Evolutionary conservation across 2,329 filamentous ascomycete genomes (phyloP).

Genomic region (Epichloe typhina): DNA sequence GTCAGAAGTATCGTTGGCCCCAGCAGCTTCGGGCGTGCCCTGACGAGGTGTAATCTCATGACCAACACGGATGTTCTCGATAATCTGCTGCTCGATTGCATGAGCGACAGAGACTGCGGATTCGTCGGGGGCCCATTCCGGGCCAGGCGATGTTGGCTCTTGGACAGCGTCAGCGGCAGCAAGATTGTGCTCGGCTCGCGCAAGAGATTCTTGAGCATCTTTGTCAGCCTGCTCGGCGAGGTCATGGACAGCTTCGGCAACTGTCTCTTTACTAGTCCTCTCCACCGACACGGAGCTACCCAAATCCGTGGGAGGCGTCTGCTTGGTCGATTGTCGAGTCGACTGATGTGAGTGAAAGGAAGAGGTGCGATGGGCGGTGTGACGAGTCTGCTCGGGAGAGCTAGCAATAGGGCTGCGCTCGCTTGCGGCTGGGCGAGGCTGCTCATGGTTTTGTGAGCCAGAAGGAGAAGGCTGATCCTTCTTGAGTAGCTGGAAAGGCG

Average conservation of each 20-base stretch:
- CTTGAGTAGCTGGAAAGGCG: slow-evolving; percentile 36
- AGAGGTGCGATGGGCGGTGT: slow-evolving; percentile 22
- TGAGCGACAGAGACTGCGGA: slow-evolving; percentile 1
- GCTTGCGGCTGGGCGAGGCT: slow-evolving; percentile 24
- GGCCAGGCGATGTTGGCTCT: slow-evolving; percentile 22
- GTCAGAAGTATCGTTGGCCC: slow-evolving; percentile 36
- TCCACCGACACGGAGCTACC: slow-evolving; percentile 22
- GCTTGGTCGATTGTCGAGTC: slow-evolving; percentile 10
- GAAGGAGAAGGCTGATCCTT: slow-evolving; percentile 31
- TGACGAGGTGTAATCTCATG: slow-evolving; percentile 35
- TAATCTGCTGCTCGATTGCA: slow-evolving; percentile 8
- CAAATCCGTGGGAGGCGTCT: slow-evolving; percentile 19
- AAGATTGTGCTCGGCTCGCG: slow-evolving; percentile 37
- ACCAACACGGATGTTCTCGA: slow-evolving; percentile 32
- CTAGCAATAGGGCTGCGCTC: slow-evolving; percentile 31
- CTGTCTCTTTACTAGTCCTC: slow-evolving; percentile 52
- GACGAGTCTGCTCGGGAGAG: slow-evolving; percentile 29
- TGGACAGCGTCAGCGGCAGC: slow-evolving; percentile 25
- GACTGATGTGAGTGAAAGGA: slow-evolving; percentile 18
- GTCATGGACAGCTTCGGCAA: slow-evolving; percentile 55
- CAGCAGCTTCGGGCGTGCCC: slow-evolving; percentile 26
- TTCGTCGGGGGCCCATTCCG: slow-evolving; percentile 1
- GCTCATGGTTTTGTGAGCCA: slow-evolving; percentile 24
- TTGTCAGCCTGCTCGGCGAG: slow-evolving; percentile 41
- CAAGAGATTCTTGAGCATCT: slow-evolving; percentile 52